Evolutionary conservation across 2,329 filamentous ascomycete species (phyloP), one percentile per base, ranked within the genome.

Genomic region (Hymenoscyphus albidus): DNA sequence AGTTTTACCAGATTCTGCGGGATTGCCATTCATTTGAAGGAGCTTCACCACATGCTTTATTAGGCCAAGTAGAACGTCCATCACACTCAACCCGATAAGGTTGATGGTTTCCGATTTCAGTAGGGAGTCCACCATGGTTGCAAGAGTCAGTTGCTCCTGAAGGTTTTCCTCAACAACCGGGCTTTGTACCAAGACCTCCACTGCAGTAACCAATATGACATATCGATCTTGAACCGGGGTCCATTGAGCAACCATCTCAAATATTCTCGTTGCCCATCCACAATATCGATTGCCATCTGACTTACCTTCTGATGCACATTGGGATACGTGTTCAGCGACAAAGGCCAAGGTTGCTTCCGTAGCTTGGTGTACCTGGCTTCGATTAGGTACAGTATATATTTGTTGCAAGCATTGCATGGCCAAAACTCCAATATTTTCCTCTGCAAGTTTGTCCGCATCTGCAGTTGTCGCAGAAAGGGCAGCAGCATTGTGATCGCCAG

Each of bases 171-270:
- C 90, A 5, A 83, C 83, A 42, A 93, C 82, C 0, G 88, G 86
- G 56, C 85, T 87, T 64, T 85, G 83, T 3, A 91, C 80, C 60
- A 98, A 79, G 3, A 85, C 85, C 70, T 97, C 93, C 79, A 96
- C 87, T 2, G 90, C 84, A 0, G 91, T 90, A 57, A 97, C 85
- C 58, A 97, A 82, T 64, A 98, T 95, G 48, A 94, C 87, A 78
- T 96, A 98, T 62, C 95, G 90, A 74, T 97, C 92, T 76, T 98
- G 94, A 1, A 98, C 93, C 0, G 95, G 93, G 0, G 93, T 90
- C 93, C 93, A 98, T 65, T 87, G 86, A 16, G 92, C 88, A 62
- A 94, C 84, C 67, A 93, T 84, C 72, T 89, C 86, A 75, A 96
- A 92, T 60, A 98, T 82, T 64, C 88, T 89, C 32, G 92, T 89